Base-by-base conservation (phyloP, 495 filamentous ascomycete genomes). In the Penicillium dipodomyicola region DNA sequence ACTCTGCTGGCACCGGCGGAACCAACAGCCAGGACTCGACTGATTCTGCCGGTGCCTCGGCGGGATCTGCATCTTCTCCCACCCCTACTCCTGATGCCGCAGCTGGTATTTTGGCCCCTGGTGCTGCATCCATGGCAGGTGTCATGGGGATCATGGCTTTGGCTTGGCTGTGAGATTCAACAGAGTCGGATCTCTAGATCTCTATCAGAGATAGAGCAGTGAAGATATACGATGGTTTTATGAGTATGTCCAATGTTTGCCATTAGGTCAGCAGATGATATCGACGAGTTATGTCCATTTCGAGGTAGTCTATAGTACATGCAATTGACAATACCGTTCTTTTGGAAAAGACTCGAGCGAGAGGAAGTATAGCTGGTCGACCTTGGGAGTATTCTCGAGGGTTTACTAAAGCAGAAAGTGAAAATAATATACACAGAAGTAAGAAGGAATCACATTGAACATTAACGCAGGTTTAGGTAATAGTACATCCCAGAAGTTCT, bases 121-220 rank as follows among this genome's bases (percentile, higher is more conserved):
- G 54, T 42, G 56, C 58, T 46, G 57, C 58, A 15, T 50, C 46
- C 20, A 33, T 67, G 49, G 62, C 60, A 20, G 68, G 60, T 37
- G 44, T 70, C 7, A 43, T 63, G 22, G 68, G 70, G 5, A 49
- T 70, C 44, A 60, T 65, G 20, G 51, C 65, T 20, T 41, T 72
- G 42, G 70, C 58, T 47, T 71, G 60, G 64, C 54, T 71, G 52
- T 72, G 47, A 57, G 27, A 39, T 20, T 23, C 23, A 25, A 11
- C 17, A 14, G 48, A 32, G 44, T 42, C 22, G 42, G 20, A 20
- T 15, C 22, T 23, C 22, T 23, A 23, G 22, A 23, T 23, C 22
- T 23, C 22, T 4, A 23, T 4, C 22, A 23, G 22, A 23, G 22
- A 19, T 52, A 25, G 22, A 62, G 30, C 35, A 23, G 41, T 30